phyloP scores from a whole-genome alignment of 768 basidiomycete species.

The Trametes cubensis region DNA sequence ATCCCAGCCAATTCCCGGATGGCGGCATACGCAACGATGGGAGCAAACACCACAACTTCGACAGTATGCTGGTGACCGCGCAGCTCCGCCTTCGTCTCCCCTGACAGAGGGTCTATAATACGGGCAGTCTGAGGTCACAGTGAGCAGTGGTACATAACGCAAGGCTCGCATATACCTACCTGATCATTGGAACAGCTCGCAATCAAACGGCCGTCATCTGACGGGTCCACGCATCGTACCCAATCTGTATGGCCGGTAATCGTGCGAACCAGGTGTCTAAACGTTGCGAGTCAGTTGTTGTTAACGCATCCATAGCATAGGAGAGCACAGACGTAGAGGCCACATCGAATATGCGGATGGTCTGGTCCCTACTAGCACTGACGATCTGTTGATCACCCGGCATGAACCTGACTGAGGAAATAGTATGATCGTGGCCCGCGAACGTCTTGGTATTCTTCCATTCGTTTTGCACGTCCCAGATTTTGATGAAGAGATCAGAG shows the following conservation, averaged over 20 bases:
- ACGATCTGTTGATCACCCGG: constrained; percentile 56
- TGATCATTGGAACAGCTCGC: constrained; percentile 58
- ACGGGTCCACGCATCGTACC: constrained; percentile 45
- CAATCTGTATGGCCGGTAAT: constrained; percentile 56
- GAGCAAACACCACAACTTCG: constrained; percentile 55
- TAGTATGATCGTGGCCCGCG: constrained; percentile 64
- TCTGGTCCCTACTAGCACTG: constrained; percentile 56
- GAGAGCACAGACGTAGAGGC: constrained; percentile 47
- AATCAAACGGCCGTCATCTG: constrained; percentile 47
- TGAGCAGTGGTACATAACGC: not conserved
- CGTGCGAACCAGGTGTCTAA: constrained; percentile 54
- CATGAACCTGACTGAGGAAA: constrained; percentile 55
- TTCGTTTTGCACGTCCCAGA: constrained; percentile 60
- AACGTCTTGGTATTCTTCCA: constrained; percentile 56
- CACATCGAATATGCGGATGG: constrained; percentile 59
- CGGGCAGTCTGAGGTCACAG: constrained; percentile 46
- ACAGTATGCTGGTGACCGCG: constrained; percentile 60
- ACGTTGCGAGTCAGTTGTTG: not conserved
- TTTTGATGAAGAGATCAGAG: constrained; percentile 56
- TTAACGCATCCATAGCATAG: not conserved
- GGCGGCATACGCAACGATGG: constrained; percentile 43
- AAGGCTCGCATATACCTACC: constrained; percentile 37
- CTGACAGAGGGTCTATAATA: constrained; percentile 51
- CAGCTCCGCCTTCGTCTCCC: constrained; percentile 53
- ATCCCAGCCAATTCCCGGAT: constrained; percentile 52